These are phyloP conservation scores for Acacia pycnantha DNA, from an alignment of 331 rosid genomes.

Conservation along the genomic window DNA sequence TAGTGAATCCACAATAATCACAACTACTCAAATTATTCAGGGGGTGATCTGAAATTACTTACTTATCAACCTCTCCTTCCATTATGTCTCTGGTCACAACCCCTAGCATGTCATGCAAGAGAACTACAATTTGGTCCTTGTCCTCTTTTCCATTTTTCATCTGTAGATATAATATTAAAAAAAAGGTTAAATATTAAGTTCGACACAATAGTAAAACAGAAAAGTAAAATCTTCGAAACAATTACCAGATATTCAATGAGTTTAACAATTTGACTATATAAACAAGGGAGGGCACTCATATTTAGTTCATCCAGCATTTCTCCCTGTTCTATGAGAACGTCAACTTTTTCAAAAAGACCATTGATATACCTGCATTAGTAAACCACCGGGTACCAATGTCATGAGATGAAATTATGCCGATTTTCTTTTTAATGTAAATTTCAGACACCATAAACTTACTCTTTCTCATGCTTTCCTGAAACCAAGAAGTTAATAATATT, in stretches of 20 bases:
- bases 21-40: constrained; percentile 9
- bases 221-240: constrained; percentile 20
- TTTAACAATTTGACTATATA: constrained; percentile 56
- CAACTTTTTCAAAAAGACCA: constrained; percentile 65
- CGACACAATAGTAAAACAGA: constrained; percentile 12
- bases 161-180: constrained; percentile 41
- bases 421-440: constrained; percentile 22
- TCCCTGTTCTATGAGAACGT: constrained; percentile 36
- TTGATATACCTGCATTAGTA: constrained; percentile 62
- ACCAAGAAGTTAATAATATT: constrained; percentile 68
- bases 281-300: constrained; percentile 75
- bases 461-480: constrained; percentile 67
- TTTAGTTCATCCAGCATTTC: constrained; percentile 46
- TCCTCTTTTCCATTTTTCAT: constrained; percentile 53
- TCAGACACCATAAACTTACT: constrained; percentile 44
- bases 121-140: constrained; percentile 82
- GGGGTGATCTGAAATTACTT: constrained; percentile 25
- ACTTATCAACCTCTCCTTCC: constrained; percentile 77
- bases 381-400: constrained; percentile 28
- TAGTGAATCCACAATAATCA: constrained; percentile 18
- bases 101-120: constrained; percentile 93
- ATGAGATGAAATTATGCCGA: neutral
- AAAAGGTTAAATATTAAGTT: constrained; percentile 17
- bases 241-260: constrained; percentile 76
- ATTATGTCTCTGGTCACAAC: constrained; percentile 91